Conservation (phyloP, 768 basidiomycete genomes). For the Suillus paluster region DNA sequence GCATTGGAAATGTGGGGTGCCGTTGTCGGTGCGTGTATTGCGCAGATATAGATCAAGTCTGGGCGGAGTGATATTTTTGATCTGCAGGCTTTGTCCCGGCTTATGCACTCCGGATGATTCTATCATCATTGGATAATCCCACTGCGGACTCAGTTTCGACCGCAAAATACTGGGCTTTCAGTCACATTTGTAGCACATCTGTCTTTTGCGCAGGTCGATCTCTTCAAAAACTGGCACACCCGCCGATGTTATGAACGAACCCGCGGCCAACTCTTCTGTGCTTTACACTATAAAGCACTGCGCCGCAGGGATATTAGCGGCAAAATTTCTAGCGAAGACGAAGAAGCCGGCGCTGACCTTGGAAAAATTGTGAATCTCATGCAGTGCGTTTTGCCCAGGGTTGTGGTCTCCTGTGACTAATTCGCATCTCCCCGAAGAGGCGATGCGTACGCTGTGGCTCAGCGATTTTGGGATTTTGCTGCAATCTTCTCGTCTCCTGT, state of each 20-base stretch:
- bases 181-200: conserved; percentile 65
- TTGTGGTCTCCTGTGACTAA: conserved; percentile 7
- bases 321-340: conserved; percentile 41
- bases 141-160: conserved; percentile 42
- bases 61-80: neutral
- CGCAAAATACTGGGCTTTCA: conserved; percentile 63
- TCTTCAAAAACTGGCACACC: conserved; percentile 68
- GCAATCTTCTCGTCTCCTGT: conserved; percentile 65
- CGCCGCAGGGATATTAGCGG: conserved; percentile 62
- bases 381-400: conserved; percentile 51
- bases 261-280: conserved; percentile 71
- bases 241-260: conserved; percentile 74
- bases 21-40: conserved; percentile 46
- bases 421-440: conserved; percentile 46
- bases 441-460: conserved; percentile 70
- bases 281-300: conserved; percentile 70
- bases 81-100: conserved; percentile 64
- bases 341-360: conserved; percentile 53
- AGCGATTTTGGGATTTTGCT: conserved; percentile 76
- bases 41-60: neutral
- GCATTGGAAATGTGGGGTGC: conserved; percentile 64
- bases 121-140: conserved; percentile 51
- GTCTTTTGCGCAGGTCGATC: conserved; percentile 69
- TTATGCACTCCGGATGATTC: conserved; percentile 65
- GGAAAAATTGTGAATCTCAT: conserved; percentile 77